These are phyloP conservation scores for Penicillium sp. DNA, from an alignment of 2,329 filamentous ascomycete genomes.

Conservation along the genomic window DNA sequence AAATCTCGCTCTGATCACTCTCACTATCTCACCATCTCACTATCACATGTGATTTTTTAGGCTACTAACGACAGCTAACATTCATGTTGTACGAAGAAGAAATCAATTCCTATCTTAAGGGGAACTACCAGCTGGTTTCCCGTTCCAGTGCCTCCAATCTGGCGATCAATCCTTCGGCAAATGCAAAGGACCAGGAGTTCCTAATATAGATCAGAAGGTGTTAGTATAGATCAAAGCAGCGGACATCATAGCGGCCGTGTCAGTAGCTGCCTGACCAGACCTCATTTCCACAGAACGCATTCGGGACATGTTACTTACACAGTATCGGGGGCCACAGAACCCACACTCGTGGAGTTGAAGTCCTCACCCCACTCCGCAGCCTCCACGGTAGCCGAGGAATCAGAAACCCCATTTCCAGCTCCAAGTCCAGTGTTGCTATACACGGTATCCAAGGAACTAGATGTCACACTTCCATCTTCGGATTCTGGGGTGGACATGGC, in stretches of 20 bases:
- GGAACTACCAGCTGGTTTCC: not conserved
- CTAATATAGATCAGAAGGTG: not conserved
- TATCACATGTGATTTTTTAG: too few species aligned
- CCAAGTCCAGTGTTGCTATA: not conserved
- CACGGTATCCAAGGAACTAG: too few species aligned
- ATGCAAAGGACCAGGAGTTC: not conserved
- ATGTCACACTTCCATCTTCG: not conserved
- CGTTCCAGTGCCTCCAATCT: not conserved
- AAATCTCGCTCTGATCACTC: not conserved
- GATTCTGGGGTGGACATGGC: not conserved
- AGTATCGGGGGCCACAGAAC: not conserved
- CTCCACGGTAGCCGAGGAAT: not conserved
- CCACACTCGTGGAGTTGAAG: not conserved
- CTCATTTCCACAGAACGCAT: not conserved
- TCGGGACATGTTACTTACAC: not conserved
- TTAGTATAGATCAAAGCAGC: not conserved
- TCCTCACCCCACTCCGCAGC: not conserved
- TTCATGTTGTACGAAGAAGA: not conserved
- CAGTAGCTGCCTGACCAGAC: not conserved
- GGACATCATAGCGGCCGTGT: not conserved
- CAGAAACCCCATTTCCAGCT: not conserved
- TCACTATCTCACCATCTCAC: too few species aligned
- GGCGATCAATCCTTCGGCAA: not conserved
- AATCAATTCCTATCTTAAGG: not conserved
- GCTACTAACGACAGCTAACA: too few species aligned